Conservation (phyloP, 441 rosid genomes). For the Mallotus repandus region DNA sequence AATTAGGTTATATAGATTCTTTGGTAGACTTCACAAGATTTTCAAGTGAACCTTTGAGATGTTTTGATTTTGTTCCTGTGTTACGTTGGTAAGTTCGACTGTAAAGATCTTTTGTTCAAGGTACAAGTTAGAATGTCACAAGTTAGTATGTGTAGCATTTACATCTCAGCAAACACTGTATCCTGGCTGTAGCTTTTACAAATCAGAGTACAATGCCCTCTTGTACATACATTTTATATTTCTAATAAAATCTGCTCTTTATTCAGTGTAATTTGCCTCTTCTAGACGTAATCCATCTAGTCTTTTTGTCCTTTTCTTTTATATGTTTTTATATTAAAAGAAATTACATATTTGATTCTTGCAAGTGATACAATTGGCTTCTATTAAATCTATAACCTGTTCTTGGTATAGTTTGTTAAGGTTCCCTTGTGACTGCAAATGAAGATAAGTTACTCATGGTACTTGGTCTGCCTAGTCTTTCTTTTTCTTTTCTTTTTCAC, state of each 20-base stretch:
- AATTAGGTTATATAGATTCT: constrained; percentile 73
- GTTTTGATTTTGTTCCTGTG: constrained; percentile 55
- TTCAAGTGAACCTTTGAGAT: constrained; percentile 46
- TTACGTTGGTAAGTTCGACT: constrained; percentile 57
- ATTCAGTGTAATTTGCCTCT: constrained; percentile 27
- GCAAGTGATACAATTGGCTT: constrained; percentile 13
- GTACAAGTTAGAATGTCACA: constrained; percentile 46
- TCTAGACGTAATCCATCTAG: not conserved
- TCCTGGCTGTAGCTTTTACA: constrained; percentile 51
- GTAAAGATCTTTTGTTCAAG: constrained; percentile 54
- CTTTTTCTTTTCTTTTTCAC: not conserved
- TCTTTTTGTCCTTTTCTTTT: not conserved
- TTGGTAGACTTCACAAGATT: constrained; percentile 53
- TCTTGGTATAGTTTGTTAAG: not conserved
- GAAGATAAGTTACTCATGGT: not conserved
- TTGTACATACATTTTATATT: constrained; percentile 80
- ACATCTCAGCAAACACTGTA: constrained; percentile 57
- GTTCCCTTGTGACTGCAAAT: not conserved
- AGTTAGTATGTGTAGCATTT: constrained; percentile 51
- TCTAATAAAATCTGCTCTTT: constrained; percentile 61
- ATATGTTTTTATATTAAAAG: not conserved
- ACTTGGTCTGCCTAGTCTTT: not conserved
- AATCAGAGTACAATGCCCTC: constrained; percentile 56
- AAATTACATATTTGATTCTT: not conserved
- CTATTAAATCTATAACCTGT: constrained; percentile 13